phyloP scores from a whole-genome alignment of 129 eudicot genomes.

The Saposhnikovia divaricata region DNA sequence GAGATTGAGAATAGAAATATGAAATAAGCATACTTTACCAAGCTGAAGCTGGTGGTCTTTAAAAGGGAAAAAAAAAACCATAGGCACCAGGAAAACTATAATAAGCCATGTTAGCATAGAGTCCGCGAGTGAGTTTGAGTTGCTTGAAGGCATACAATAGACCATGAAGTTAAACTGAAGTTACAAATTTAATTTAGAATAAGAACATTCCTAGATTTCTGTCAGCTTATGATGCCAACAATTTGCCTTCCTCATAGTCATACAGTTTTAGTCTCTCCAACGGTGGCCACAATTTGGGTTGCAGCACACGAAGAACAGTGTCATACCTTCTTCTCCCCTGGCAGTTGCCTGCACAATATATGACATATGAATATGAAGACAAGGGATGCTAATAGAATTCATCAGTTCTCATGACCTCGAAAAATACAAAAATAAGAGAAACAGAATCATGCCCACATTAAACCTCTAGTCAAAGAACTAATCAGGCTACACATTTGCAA shows the following conservation, averaged over 20 bases:
- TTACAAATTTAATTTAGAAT: neutral
- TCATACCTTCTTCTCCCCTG: constrained; percentile 96
- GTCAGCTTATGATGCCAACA: neutral
- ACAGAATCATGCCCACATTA: neutral
- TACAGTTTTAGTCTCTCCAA: constrained; percentile 66
- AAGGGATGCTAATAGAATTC: neutral
- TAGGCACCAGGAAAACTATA: neutral
- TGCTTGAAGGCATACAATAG: neutral
- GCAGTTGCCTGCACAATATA: constrained; percentile 64
- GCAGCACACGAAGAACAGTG: constrained; percentile 91
- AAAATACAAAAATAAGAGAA: too few relatives aligned
- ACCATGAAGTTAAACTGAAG: neutral
- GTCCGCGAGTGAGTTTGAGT: neutral
- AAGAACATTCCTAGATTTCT: neutral
- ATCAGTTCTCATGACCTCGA: neutral
- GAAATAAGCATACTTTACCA: neutral
- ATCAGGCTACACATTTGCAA: neutral
- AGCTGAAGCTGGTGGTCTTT: neutral
- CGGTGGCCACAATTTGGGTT: constrained; percentile 75
- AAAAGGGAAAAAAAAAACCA: neutral
- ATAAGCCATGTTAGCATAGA: neutral
- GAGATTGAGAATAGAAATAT: neutral
- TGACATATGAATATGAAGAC: neutral
- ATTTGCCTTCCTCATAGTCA: neutral
- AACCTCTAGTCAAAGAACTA: neutral